A percentile compares a stretch with the other conserved stretches of the same genome.
These are phyloP conservation scores for Phaseolus coccineus DNA, from an alignment of 331 rosid genomes.

Conservation along the genomic window DNA sequence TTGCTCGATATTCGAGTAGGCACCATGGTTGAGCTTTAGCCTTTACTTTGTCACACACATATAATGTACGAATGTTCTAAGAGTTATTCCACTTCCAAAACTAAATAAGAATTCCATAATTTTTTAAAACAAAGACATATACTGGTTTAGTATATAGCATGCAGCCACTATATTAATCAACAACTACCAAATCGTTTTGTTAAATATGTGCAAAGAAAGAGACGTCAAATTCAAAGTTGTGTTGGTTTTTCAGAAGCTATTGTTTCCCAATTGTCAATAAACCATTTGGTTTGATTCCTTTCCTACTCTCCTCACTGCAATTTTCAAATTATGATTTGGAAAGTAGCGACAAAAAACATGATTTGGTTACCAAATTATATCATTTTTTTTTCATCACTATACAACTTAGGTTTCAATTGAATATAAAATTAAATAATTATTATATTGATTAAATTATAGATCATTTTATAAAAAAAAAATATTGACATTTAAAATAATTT, in stretches of 20 bases:
- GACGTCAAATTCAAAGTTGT: not conserved
- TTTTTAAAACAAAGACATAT: not conserved
- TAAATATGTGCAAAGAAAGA: not conserved
- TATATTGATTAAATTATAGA: too few species aligned
- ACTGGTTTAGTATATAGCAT: not conserved
- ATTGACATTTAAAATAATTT: too few species aligned
- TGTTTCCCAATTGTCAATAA: not conserved
- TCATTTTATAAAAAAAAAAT: too few species aligned
- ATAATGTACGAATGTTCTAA: too few species aligned
- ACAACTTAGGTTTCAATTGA: too few species aligned
- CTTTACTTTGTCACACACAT: not conserved
- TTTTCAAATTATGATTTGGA: slow-evolving; percentile 7
- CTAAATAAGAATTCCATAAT: not conserved
- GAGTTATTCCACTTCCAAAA: not conserved
- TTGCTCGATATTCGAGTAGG: not conserved
- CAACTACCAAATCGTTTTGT: not conserved
- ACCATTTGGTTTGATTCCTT: slow-evolving; percentile 7
- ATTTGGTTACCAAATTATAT: too few species aligned
- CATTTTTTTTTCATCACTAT: too few species aligned
- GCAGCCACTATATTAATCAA: not conserved
- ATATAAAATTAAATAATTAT: too few species aligned
- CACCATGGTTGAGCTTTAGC: not conserved
- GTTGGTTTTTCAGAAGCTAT: slow-evolving; percentile 26
- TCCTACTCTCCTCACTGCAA: not conserved
- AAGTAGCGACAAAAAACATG: slow-evolving; percentile 2